Base-by-base conservation (phyloP, 225 moss, liverwort and hornwort genomes). In the Bryoerythrophyllum caledonicum region DNA sequence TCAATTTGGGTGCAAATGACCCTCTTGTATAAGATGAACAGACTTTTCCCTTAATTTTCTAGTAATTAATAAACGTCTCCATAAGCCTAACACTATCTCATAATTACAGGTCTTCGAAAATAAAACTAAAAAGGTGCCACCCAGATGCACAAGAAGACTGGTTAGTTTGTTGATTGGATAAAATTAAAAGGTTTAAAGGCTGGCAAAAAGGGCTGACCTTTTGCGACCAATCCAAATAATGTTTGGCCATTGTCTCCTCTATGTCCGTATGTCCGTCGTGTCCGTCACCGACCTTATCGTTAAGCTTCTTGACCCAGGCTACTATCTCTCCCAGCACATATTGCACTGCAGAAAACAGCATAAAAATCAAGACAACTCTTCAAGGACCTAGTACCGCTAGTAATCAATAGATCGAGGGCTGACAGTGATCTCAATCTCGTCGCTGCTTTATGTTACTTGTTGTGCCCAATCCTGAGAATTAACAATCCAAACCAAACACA, bases 191-290 rank as follows among this genome's bases (percentile, higher is more conserved):
- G 17, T 27, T 51, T 28, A n/a, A 28, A 63, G 24, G 62, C 32
- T 35, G 23, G 56, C 41, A 56, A 35, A 32, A 61, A 19, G 25
- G 9, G 17, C 75, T 67, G 32, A 83, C 93, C 93, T 90, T 86
- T 35, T 91, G 91, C 60, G 85, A 79, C 93, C 93, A 93, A 17
- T 37, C 26, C 62, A 72, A 83, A 78, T 81, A 85, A 68, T 35
- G 28, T 75, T 40, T 74, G 68, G 77, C 77, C 82, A 81, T 76
- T 62, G 30, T 10, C 25, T 35, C 63, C 69, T 64, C 63, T 63
- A 44, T 44, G 80, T 82, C 73, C 71, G 76, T 76, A 65, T 67
- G 25, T 72, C 65, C 58, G 75, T 60, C 72, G n/a, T 75, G 46
- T 32, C 41, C 64, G 23, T 27, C 54, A 48, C 34, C 63, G 24